phyloP scores from a whole-genome alignment of 1,284 basidiomycete genomes.

The Tetrapyrgos nigripes region DNA sequence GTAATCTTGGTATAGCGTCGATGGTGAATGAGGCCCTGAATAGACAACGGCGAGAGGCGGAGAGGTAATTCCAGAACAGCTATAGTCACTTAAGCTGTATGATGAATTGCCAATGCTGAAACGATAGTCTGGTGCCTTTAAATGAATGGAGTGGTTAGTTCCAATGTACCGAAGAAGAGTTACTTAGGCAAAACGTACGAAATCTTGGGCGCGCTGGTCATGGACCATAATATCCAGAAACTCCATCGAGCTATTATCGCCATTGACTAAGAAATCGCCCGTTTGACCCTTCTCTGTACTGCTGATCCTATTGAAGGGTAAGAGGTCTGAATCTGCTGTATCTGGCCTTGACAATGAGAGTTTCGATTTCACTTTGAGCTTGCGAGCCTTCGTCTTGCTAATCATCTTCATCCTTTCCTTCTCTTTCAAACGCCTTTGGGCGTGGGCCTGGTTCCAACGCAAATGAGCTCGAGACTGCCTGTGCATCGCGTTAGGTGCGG shows the following conservation, averaged over 20 bases:
- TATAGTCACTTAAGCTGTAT: not conserved
- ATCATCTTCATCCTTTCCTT: not conserved
- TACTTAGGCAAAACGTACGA: not conserved
- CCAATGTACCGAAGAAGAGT: no score
- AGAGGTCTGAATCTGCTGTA: not conserved
- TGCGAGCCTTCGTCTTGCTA: not conserved
- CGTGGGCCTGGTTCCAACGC: no score
- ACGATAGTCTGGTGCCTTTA: no score
- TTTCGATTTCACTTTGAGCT: no score
- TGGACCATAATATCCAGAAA: no score
- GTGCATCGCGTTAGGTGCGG: conserved; percentile 1
- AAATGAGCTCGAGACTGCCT: no score
- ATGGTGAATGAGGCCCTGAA: not conserved
- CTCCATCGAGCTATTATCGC: no score
- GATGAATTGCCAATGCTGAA: no score
- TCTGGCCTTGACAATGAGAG: no score
- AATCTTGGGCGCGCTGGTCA: not conserved
- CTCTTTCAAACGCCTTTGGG: not conserved
- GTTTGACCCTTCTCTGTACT: not conserved
- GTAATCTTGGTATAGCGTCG: no score
- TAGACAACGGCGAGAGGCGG: conserved; percentile 13
- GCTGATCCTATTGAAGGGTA: not conserved
- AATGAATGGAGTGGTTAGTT: no score
- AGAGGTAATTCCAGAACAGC: conserved; percentile 1
- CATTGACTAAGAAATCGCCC: not conserved